Evolutionary conservation across 1,139 yeast species (phyloP), one percentile per base, ranked within the genome.

Genomic region (Candida sp.): DNA sequence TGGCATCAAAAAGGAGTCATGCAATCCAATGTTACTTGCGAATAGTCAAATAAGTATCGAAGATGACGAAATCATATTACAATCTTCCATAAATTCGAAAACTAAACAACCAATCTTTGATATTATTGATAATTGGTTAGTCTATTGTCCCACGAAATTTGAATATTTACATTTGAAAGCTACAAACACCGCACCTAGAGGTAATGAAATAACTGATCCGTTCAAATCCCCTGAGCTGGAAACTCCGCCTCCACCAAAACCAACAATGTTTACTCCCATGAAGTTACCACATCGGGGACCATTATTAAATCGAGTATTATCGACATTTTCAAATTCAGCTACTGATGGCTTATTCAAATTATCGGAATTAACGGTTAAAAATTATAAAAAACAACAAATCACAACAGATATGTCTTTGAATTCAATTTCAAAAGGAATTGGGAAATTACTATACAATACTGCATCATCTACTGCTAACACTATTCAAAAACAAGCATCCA

Each of bases 291-390:
- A 66, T 2, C 68, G 73, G 2, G 71, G 73, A 1, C 76, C 78
- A 0, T 53, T 78, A 27, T 60, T 77, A 37, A 68, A 71, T 41
- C 72, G 75, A 44, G 70, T 81, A 1, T 55, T 80, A 44, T 70
- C 75, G 6, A 64, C 72, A 19, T 53, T 81, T 15, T 78, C 84
- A 3, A 71, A 72, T 45, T 68, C 75, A 4, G 82, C 86, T 0
- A 59, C 80, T 21, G 86, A 81, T 57, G 77, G 82, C 4, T 57
- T 81, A 27, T 63, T 72, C 48, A 70, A 72, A 52, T 53, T 81
- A 12, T 71, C 83, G 0, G 81, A 78, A 47, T 59, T 72, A 5
- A 37, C 39, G 4, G 39, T 37, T 6, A 51, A 48, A 35, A 45
- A 43, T 25, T 46, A 52, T 5, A 47, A 49, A 12, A 43, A 38